A percentile compares a stretch with the other conserved stretches of the same genome.
Conservation (phyloP, 129 eudicot species). For the Oenanthe sinensis region DNA sequence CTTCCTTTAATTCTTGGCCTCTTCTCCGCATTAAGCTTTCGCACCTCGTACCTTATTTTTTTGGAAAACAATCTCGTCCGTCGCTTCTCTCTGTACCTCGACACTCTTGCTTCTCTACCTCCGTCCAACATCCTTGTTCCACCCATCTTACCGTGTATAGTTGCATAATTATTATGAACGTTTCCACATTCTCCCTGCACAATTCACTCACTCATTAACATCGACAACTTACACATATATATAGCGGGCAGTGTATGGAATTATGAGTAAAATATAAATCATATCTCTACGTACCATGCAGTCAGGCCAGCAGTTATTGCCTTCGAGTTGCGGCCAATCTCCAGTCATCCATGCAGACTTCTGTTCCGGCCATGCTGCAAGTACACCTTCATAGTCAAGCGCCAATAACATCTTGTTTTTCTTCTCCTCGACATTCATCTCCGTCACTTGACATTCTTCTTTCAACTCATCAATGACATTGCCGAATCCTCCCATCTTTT, state of each 20-base stretch:
- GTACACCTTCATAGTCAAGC: slow-evolving; percentile 62
- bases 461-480: slow-evolving; percentile 13
- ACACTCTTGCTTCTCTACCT: slow-evolving; percentile 80
- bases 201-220: neutral
- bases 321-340: slow-evolving; percentile 61
- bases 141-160: slow-evolving; percentile 33
- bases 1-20: slow-evolving; percentile 92
- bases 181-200: slow-evolving; percentile 53
- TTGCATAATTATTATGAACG: slow-evolving; percentile 22
- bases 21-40: slow-evolving; percentile 81
- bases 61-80: slow-evolving; percentile 77
- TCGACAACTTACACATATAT: neutral
- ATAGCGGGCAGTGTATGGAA: neutral
- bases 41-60: slow-evolving; percentile 81
- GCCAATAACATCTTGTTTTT: slow-evolving; percentile 43
- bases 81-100: slow-evolving; percentile 82
- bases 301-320: slow-evolving; percentile 60
- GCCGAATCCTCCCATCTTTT: slow-evolving; percentile 13
- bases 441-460: slow-evolving; percentile 19
- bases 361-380: slow-evolving; percentile 71
- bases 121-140: slow-evolving; percentile 34
- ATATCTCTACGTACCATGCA: slow-evolving; percentile 36
- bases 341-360: slow-evolving; percentile 88
- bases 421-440: neutral
- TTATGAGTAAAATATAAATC: neutral